Base-by-base conservation (phyloP, 139 green algal genomes). In the Spirogloea muscicola region DNA sequence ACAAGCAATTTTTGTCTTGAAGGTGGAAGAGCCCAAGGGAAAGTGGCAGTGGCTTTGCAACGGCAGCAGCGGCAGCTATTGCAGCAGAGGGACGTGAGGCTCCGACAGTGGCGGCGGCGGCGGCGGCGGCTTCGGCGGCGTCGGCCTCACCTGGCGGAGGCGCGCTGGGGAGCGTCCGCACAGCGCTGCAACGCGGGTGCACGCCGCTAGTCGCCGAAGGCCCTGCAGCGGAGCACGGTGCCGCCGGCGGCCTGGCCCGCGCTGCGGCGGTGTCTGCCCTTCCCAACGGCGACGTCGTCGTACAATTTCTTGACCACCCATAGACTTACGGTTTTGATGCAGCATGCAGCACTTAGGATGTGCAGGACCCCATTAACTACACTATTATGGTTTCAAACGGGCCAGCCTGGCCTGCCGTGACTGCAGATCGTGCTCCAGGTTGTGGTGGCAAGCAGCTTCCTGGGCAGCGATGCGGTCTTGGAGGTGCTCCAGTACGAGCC, bases 401-500 rank as follows among this genome's bases (percentile, higher is more conserved):
- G 21, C 21, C 46, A 55, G 21, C 21, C 46, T 55, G 21, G 21
- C 21, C 46, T 31, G 21, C 21, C 29, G 46, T 55, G 21, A 21
- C 46, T 55, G 48, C 66, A 74, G 66, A 48, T 74, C 1, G 33
- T 77, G 43, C 33, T 77, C 18, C 51, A 77, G 31, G 51, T 77
- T 1, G 36, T 41, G 42, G 33, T 77, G 33, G 36, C 44, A 34
- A 70, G 38, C 18, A 34, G 52, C 34, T 27, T 42, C 1, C 52
- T 70, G 16, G 34, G 36, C 31, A n/a, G n/a, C 3, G 55, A 70
- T 10, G 69, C 69, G 13, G n/a, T 70, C 34, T 39, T 77, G 13
- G 69, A 77, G 46, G 60, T 77, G 2, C 69, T 72, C 31, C 69
- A 77, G 60, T 77, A 62, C 18, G 69, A 77, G 69, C 51, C 36